These are phyloP conservation scores for Capsicum chinense DNA, from an alignment of 257 asterid genomes.

Conservation along the genomic window DNA sequence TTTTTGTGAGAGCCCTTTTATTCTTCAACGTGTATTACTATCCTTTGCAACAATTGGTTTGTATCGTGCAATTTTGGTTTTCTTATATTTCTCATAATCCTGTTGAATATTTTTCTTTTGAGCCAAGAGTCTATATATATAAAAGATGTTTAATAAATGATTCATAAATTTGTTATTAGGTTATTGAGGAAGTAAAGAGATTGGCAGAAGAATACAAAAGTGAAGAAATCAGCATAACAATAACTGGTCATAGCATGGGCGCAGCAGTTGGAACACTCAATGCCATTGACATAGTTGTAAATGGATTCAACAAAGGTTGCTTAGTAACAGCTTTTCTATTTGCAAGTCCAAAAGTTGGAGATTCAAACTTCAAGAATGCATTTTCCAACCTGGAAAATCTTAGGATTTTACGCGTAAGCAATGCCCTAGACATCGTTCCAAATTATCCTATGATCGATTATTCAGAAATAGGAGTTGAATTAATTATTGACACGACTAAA, in stretches of 20 bases:
- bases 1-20: too few relatives aligned
- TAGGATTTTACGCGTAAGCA: conserved; percentile 40
- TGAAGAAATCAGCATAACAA: conserved; percentile 27
- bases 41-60: too few relatives aligned
- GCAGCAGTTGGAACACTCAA: conserved; percentile 27
- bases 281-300: conserved; percentile 34
- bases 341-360: conserved; percentile 53
- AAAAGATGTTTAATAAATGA: too few relatives aligned
- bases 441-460: conserved; percentile 39
- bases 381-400: conserved; percentile 33
- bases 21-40: too few relatives aligned
- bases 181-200: conserved; percentile 20
- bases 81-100: too few relatives aligned
- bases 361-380: conserved; percentile 29
- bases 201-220: conserved; percentile 21
- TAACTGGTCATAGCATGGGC: conserved; percentile 29
- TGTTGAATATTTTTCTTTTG: too few relatives aligned
- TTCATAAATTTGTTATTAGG: conserved; percentile 7
- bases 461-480: conserved; percentile 31
- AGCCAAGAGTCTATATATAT: too few relatives aligned
- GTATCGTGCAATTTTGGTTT: too few relatives aligned
- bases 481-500: conserved; percentile 34
- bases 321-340: conserved; percentile 54
- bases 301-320: conserved; percentile 44
- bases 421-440: conserved; percentile 46